phyloP scores from a whole-genome alignment of 352 stramenopile species.

The Pseudoperonospora humuli region DNA sequence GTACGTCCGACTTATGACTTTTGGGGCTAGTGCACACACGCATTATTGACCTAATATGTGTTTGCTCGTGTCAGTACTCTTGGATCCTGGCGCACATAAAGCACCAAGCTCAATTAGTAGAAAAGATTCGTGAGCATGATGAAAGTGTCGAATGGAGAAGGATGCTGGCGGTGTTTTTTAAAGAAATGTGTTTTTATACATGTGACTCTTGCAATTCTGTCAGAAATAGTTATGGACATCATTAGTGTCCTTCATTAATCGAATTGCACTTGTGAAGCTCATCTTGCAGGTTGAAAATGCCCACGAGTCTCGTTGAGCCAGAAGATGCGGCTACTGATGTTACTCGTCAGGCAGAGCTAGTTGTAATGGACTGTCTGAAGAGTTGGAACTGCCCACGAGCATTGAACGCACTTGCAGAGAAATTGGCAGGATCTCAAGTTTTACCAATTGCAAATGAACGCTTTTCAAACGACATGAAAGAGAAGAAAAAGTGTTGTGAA shows the following conservation, averaged over 20 bases:
- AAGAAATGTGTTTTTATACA: no score
- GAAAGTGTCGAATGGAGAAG: slow-evolving; percentile 6
- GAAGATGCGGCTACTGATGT: slow-evolving; percentile 26
- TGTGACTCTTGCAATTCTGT: neutral
- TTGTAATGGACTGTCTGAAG: slow-evolving; percentile 70
- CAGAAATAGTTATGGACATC: slow-evolving; percentile 18
- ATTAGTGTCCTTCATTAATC: no score
- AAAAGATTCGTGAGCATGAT: slow-evolving; percentile 9
- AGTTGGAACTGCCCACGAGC: slow-evolving; percentile 42
- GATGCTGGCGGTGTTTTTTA: no score
- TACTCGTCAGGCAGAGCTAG: slow-evolving; percentile 49
- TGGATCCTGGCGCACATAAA: slow-evolving; percentile 8
- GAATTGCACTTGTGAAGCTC: no score
- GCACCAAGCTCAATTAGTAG: slow-evolving; percentile 14
- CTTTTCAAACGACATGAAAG: no score
- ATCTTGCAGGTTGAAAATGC: no score
- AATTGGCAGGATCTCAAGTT: slow-evolving; percentile 8
- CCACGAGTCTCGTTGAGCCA: slow-evolving; percentile 14
- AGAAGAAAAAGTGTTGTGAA: no score
- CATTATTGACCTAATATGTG: slow-evolving; percentile 2
- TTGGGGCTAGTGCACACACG: neutral
- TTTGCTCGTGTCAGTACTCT: slow-evolving; percentile 7
- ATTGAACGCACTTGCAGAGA: slow-evolving; percentile 47
- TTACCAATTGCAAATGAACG: slow-evolving; percentile 37
- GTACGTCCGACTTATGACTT: slow-evolving; percentile 1